A percentile compares a stretch with the other conserved stretches of the same genome.
phyloP scores from a whole-genome alignment of 1,284 basidiomycete species.

The Sanghuangporus weigelae region DNA sequence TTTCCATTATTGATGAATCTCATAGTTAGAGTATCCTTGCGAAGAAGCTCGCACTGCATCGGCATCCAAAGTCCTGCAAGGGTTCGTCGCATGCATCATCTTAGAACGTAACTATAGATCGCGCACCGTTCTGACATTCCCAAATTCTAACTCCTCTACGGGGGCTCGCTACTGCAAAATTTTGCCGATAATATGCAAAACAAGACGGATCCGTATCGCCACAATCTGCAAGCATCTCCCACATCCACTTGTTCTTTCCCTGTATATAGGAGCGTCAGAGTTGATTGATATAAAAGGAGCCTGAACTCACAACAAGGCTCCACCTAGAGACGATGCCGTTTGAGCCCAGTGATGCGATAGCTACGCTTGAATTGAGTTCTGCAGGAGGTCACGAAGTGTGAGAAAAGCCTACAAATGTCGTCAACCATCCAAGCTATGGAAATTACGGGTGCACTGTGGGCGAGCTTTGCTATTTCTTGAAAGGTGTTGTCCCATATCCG shows the following conservation, averaged over 20 bases:
- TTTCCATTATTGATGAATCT: slow-evolving; percentile 56
- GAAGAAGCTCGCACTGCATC: slow-evolving; percentile 50
- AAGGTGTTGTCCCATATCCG: slow-evolving; percentile 46
- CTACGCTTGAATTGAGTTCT: not conserved
- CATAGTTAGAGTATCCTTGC: slow-evolving; percentile 56
- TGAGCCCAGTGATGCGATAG: slow-evolving; percentile 46
- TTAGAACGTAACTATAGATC: slow-evolving; percentile 2
- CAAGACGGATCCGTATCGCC: slow-evolving; percentile 39
- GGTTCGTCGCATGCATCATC: not conserved
- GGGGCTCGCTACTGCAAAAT: slow-evolving; percentile 58
- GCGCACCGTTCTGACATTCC: slow-evolving; percentile 50
- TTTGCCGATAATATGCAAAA: slow-evolving; percentile 49
- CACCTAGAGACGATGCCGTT: slow-evolving; percentile 57
- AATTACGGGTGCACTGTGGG: slow-evolving; percentile 37
- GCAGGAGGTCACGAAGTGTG: not conserved
- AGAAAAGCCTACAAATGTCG: slow-evolving; percentile 31
- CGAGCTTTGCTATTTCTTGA: slow-evolving; percentile 38
- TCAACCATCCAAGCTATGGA: slow-evolving; percentile 52
- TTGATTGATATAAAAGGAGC: slow-evolving; percentile 11
- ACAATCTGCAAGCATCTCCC: slow-evolving; percentile 47
- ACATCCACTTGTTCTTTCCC: slow-evolving; percentile 52
- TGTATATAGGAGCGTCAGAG: slow-evolving; percentile 21
- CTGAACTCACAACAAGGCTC: slow-evolving; percentile 42
- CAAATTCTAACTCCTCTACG: slow-evolving; percentile 57
- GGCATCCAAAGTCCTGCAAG: slow-evolving; percentile 49